Conservation (phyloP, 257 asterid species). For the Paraleonurus japonicus region DNA sequence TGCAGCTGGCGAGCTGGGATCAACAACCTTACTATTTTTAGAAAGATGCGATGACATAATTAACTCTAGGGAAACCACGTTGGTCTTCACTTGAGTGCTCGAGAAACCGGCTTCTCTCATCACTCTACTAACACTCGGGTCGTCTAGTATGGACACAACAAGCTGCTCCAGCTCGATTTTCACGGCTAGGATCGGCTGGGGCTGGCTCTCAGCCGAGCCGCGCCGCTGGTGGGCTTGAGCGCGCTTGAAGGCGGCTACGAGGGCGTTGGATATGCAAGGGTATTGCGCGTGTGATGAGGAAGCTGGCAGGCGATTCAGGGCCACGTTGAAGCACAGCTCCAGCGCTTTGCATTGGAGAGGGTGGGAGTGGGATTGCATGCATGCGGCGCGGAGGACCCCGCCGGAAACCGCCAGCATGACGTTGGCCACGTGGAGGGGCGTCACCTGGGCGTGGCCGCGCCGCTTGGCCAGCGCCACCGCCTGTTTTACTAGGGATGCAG, state of each 20-base stretch:
- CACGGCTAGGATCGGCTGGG: constrained; percentile 50
- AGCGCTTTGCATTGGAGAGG: constrained; percentile 86
- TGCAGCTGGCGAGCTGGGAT: not conserved
- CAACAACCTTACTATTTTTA: not conserved
- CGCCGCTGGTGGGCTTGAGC: constrained; percentile 87
- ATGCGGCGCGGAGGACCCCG: constrained; percentile 58
- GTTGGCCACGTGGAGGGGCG: constrained; percentile 80
- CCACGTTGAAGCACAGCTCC: constrained; percentile 89
- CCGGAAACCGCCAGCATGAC: constrained; percentile 56
- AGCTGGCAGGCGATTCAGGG: constrained; percentile 72
- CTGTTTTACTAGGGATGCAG: constrained; percentile 56
- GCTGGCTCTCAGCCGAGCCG: constrained; percentile 53
- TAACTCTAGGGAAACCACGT: too few species aligned
- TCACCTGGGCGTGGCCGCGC: constrained; percentile 85
- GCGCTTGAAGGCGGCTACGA: constrained; percentile 81
- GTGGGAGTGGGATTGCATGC: constrained; percentile 70
- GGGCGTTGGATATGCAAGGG: constrained; percentile 74
- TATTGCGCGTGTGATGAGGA: constrained; percentile 46
- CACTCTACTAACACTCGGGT: constrained; percentile 82
- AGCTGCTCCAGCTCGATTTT: constrained; percentile 77
- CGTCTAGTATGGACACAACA: constrained; percentile 64
- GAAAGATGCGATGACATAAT: too few species aligned
- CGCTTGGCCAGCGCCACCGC: constrained; percentile 60
- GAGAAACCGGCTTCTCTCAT: constrained; percentile 88
- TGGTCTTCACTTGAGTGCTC: constrained; percentile 66